Base-by-base conservation (phyloP, 371 early-diverging fungal genomes). In the Lichtheimia ramosa region DNA sequence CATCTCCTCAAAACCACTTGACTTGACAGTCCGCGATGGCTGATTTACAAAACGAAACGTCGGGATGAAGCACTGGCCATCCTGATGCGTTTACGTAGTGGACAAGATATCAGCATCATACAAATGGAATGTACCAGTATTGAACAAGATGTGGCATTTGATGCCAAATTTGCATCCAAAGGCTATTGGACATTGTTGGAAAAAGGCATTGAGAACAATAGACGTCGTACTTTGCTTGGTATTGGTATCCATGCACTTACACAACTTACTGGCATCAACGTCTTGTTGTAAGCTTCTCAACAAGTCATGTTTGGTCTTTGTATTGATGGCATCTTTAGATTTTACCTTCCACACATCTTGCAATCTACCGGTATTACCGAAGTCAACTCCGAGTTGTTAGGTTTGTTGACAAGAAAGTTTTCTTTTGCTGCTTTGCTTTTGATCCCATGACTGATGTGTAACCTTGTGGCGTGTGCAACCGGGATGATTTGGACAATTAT, bases 11-110 rank as follows among this genome's bases (percentile, higher is more conserved):
- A 25, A 34, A 34, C 6, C 2, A 8, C 34, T 34, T 10, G 2
- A 6, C 34, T 34, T 34, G 1, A 27, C 18, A 92, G 94, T 25
- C 96, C 96, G n/a, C 94, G 97, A 71, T 97, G 95, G 94, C 73
- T 97, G 56, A 83, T 89, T 41, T 84, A 85, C 60, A 46, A 46
- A 8, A 65, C 67, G 24, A 68, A 66, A 54, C 84, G 89, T 13
- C 65, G 79, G 20, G 87, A 88, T 14, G 92, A 95, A 66, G 94
- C 90, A 6, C 69, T 84, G 10, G 40, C 64, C 23, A 89, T 87
- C 16, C 66, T 97, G 4, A 88, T 88, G 40, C 74, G 82, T 42
- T 72, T 96, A 67, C 84, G 93, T 6, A 74, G 78, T 39, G 43
- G 24, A 16, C 28, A 51, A 2, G 53, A 49, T 12, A 43, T 46